Evolutionary conservation across 345 rosid genomes (phyloP).

Genomic region (Murraya koenigii): DNA sequence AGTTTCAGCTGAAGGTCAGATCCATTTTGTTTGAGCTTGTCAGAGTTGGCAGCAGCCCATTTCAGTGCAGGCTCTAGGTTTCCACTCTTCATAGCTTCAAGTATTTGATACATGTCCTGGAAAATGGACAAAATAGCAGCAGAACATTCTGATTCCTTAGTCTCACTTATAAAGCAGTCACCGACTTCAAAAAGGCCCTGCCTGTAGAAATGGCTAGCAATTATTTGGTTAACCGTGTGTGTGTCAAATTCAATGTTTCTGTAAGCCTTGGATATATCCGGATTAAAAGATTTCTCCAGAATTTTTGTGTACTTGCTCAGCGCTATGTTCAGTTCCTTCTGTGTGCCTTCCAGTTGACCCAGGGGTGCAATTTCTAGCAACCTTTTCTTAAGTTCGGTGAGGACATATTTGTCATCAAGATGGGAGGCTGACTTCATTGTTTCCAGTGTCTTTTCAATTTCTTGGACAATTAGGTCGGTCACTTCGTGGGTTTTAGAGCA

Average conservation of each 20-base stretch:
- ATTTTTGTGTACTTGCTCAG: slow-evolving; percentile 58
- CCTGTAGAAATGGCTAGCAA: slow-evolving; percentile 64
- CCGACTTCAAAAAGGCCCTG: slow-evolving; percentile 65
- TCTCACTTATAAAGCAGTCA: slow-evolving; percentile 57
- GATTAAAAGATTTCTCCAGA: slow-evolving; percentile 56
- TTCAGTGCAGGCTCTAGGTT: slow-evolving; percentile 59
- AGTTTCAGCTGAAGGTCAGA: slow-evolving; percentile 71
- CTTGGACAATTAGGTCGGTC: slow-evolving; percentile 44
- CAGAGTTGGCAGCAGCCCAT: slow-evolving; percentile 58
- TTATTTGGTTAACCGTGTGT: slow-evolving; percentile 52
- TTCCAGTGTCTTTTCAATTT: slow-evolving; percentile 48
- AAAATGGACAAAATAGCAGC: slow-evolving; percentile 38
- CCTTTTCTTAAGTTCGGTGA: slow-evolving; percentile 43
- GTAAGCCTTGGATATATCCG: slow-evolving; percentile 68
- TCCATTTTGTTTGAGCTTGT: slow-evolving; percentile 49
- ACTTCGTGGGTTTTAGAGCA: slow-evolving; percentile 53
- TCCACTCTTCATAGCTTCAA: slow-evolving; percentile 53
- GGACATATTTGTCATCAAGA: slow-evolving; percentile 30
- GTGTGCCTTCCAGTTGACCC: slow-evolving; percentile 48
- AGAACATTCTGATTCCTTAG: slow-evolving; percentile 43
- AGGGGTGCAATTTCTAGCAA: slow-evolving; percentile 43
- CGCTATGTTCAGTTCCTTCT: slow-evolving; percentile 63
- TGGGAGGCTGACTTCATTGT: slow-evolving; percentile 22
- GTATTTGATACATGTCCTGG: slow-evolving; percentile 57
- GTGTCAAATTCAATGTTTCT: slow-evolving; percentile 58